These are phyloP conservation scores for Ambrosiella beaveri DNA, from an alignment of 2,329 filamentous ascomycete species.

Conservation along the genomic window DNA sequence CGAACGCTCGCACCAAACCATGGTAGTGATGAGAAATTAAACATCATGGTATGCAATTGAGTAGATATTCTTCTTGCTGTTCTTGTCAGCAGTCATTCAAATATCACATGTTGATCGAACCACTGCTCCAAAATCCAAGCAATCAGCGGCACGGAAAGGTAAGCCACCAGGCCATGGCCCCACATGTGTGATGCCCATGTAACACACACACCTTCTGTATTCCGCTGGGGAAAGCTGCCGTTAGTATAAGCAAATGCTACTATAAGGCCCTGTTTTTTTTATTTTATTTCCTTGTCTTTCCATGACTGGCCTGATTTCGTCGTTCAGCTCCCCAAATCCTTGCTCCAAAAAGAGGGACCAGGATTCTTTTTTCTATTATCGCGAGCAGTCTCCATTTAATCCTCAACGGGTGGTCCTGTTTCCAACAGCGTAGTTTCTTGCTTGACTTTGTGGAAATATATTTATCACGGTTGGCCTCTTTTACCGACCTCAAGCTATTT, in stretches of 20 bases:
- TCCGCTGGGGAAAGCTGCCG: background rate
- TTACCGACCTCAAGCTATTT: too few relatives aligned
- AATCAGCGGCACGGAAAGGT: background rate
- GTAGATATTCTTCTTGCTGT: background rate
- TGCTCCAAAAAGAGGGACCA: too few relatives aligned
- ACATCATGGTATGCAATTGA: background rate
- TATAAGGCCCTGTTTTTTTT: background rate
- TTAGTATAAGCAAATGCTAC: background rate
- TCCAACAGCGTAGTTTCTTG: too few relatives aligned
- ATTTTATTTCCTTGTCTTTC: background rate
- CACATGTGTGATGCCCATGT: background rate
- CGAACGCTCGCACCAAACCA: too few relatives aligned
- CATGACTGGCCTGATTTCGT: background rate
- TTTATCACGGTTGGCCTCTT: too few relatives aligned
- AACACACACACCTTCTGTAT: background rate
- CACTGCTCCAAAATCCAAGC: background rate
- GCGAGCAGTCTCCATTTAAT: too few relatives aligned
- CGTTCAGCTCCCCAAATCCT: background rate
- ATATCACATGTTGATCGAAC: background rate
- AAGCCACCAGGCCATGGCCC: background rate
- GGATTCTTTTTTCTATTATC: too few relatives aligned
- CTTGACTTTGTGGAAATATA: too few relatives aligned
- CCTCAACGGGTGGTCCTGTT: too few relatives aligned
- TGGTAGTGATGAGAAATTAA: background rate
- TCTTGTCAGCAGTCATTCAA: background rate